Evolutionary conservation across 2,329 filamentous ascomycete species (phyloP).

Genomic region (Colletotrichum shisoi): DNA sequence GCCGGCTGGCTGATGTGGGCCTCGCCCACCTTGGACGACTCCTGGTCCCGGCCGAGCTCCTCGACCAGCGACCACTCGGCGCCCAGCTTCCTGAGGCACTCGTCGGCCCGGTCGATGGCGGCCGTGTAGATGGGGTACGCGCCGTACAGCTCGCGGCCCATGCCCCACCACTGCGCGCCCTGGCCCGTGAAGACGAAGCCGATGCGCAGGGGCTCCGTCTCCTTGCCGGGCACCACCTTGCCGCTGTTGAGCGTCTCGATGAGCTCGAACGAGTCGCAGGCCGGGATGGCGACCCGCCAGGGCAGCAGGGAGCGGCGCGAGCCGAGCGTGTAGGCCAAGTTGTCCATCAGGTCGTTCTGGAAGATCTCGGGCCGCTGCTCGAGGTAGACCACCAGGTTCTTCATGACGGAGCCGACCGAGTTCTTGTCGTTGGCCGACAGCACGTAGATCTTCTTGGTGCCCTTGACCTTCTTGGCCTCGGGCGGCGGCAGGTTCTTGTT

Average conservation of each 20-base stretch:
- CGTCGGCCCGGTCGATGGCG: constrained; percentile 47
- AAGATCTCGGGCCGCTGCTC: constrained; percentile 55
- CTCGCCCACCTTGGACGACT: constrained; percentile 48
- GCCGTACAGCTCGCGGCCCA: constrained; percentile 42
- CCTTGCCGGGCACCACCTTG: constrained; percentile 49
- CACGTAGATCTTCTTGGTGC: constrained; percentile 52
- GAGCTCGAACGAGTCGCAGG: constrained; percentile 42
- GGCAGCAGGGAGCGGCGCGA: constrained; percentile 33
- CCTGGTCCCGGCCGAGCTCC: constrained; percentile 49
- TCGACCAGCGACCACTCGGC: constrained; percentile 50
- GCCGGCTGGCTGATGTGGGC: constrained; percentile 56
- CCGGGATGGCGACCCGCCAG: constrained; percentile 43
- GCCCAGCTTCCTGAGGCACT: constrained; percentile 48
- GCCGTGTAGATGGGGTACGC: constrained; percentile 49
- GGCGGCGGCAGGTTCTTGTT: constrained; percentile 41
- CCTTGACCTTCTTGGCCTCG: constrained; percentile 25
- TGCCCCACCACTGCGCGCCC: constrained; percentile 44
- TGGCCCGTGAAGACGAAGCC: constrained; percentile 46
- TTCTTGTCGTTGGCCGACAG: constrained; percentile 52
- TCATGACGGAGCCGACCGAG: constrained; percentile 46
- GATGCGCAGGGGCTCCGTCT: constrained; percentile 45
- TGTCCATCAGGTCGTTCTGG: constrained; percentile 52
- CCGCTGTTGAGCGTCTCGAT: constrained; percentile 49
- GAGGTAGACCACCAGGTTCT: constrained; percentile 50
- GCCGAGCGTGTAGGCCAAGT: constrained; percentile 40